Evolutionary conservation across 495 filamentous ascomycete species (phyloP), one percentile per base, ranked within the genome.

Genomic region (Penicillium chermesinum): DNA sequence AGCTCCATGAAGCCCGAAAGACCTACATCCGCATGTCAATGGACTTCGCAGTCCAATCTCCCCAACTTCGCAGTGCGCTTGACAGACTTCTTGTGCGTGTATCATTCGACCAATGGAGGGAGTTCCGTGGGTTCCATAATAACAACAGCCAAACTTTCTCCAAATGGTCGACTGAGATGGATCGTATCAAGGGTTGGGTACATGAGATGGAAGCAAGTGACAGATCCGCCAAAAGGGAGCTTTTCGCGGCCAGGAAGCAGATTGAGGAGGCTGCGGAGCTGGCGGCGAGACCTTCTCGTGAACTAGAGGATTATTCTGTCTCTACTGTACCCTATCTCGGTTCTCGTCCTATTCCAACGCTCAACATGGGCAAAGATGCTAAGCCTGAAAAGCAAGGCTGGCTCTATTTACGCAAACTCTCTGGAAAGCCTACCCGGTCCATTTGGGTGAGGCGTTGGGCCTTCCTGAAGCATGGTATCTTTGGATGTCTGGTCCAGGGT

Each of bases 391-490:
- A 96, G 69, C 94, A 97, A 69, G 89, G 93, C 6, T 98, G 93
- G 93, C 63, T 98, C 18, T 89, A 89, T 62, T 63, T 96, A 57
- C 77, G 89, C 41, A 89, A 85, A 0, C 61, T 91, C 9, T 84
- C 86, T 9, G 90, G 90, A 14, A 96, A 96, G 60, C 91, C 93
- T 1, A 85, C 88, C 12, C 74, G 91, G 51, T 89, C 88, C 1
- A 74, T 80, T 14, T 98, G 93, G 93, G 78, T 91, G 7, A 77
- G 88, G 46, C 77, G 91, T 21, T 98, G 94, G 94, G 95, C 90
- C 56, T 97, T 91, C 59, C 80, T 96, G 42, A 89, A 91, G 50
- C 84, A 91, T 59, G 91, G 94, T 27, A 90, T 97, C 38, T 97
- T 97, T 65, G 94, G 93, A 5, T 97, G 91, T 80, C 77, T 97